Evolutionary conservation across 2,329 filamentous ascomycete genomes (phyloP).

Genomic region (Sclerotinia subarctica): DNA sequence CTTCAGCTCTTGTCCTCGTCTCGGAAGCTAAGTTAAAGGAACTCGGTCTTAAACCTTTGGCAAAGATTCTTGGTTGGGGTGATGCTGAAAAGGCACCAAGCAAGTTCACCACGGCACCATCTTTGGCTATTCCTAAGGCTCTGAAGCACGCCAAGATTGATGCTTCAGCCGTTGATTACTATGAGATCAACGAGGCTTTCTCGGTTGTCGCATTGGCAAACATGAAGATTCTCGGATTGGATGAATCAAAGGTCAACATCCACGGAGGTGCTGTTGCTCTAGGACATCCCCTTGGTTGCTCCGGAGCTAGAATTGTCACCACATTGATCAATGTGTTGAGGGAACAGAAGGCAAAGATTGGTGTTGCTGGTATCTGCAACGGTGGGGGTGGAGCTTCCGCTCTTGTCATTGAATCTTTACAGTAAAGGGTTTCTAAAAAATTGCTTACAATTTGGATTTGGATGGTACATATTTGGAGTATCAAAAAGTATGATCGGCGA

Average conservation of each 20-base stretch:
- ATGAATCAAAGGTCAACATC: constrained; percentile 86
- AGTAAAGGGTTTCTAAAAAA: constrained; percentile 28
- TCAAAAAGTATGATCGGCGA: constrained; percentile 11
- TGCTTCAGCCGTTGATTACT: constrained; percentile 78
- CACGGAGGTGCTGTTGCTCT: constrained; percentile 94
- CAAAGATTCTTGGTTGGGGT: constrained; percentile 96
- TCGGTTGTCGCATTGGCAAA: constrained; percentile 95
- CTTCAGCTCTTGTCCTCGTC: constrained; percentile 86
- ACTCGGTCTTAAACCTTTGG: constrained; percentile 84
- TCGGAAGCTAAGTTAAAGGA: constrained; percentile 93
- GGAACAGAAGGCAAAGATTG: constrained; percentile 91
- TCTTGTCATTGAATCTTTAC: constrained; percentile 71
- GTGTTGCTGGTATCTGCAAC: constrained; percentile 94
- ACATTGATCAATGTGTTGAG: constrained; percentile 85
- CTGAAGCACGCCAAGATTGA: constrained; percentile 88
- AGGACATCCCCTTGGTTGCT: constrained; percentile 90
- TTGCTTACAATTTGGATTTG: constrained; percentile 1
- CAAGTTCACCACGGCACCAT: constrained; percentile 93
- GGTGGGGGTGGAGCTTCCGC: constrained; percentile 94
- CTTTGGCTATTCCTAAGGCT: constrained; percentile 94
- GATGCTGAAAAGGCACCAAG: constrained; percentile 88
- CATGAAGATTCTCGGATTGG: constrained; percentile 81
- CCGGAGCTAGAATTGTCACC: constrained; percentile 87
- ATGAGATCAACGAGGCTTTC: constrained; percentile 99
- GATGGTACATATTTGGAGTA: constrained; percentile 10